These are phyloP conservation scores for Apostasia ramifera DNA, from an alignment of 106 monocot species.

Conservation along the genomic window DNA sequence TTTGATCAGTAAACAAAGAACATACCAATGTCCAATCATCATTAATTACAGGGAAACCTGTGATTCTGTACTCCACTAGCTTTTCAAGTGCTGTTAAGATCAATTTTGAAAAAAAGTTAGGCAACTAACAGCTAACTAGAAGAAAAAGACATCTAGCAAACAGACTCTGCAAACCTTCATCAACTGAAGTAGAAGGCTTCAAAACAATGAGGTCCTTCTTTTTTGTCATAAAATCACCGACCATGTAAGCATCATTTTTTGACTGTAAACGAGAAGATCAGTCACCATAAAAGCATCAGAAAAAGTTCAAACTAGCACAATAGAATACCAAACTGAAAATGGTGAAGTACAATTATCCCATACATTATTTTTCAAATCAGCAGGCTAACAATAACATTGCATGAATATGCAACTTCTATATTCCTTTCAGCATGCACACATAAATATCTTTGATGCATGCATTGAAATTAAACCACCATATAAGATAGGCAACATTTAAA, in stretches of 20 bases:
- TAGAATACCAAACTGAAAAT: background rate
- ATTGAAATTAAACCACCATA: no score
- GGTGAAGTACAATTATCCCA: background rate
- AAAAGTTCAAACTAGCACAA: background rate
- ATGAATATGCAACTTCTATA: background rate
- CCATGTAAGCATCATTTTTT: slow-evolving; percentile 43
- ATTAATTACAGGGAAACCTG: slow-evolving; percentile 27
- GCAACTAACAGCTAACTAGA: background rate
- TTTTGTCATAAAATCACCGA: slow-evolving; percentile 91
- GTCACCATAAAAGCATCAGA: background rate
- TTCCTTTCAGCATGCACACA: no score
- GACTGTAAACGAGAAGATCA: slow-evolving; percentile 23
- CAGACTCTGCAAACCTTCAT: slow-evolving; percentile 42
- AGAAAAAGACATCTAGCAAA: slow-evolving; percentile 2
- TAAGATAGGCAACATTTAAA: no score
- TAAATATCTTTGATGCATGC: no score
- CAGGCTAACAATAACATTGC: background rate
- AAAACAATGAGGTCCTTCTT: slow-evolving; percentile 59
- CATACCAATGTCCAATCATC: slow-evolving; percentile 25
- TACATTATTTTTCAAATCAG: background rate
- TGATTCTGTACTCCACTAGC: slow-evolving; percentile 20
- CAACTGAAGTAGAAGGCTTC: slow-evolving; percentile 63
- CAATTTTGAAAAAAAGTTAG: background rate
- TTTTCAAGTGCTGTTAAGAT: slow-evolving; percentile 22
- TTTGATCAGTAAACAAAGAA: background rate